Evolutionary conservation across 495 filamentous ascomycete species (phyloP), one percentile per base, ranked within the genome.

Genomic region (Staphylotrichum tortipilum): DNA sequence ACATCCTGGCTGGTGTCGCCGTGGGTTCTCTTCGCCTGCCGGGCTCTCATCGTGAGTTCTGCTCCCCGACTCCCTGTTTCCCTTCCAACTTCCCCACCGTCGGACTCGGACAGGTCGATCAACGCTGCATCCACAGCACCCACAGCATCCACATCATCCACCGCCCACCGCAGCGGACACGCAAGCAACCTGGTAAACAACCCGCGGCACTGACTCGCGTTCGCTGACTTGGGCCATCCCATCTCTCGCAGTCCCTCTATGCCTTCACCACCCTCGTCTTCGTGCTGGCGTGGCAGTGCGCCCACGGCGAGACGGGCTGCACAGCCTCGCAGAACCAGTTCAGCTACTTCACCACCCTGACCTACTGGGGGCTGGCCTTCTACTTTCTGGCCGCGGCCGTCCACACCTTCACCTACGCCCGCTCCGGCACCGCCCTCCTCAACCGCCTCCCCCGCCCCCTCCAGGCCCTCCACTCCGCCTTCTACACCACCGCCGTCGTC

Each of bases 1-100:
- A 89, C 86, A 12, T 89, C 86, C 4, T 89, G 85, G 83, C 61
- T 88, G 10, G 63, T 94, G 7, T 58, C 82, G n/a, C 84, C 88
- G 0, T 65, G 72, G 44, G 43, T 74, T 3, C 73, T 89, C 22
- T 82, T 78, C 42, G 49, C 52, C 31, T 54, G 80, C 22, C 82
- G 88, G 33, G 75, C 74, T 14, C 51, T 81, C 0, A 68, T 89
- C 53, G 73, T 77, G 57, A 48, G 72, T 69, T 29, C 33, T 12
- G 17, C 22, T 43, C 23, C 23, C 2, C 29, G 8, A 14, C 12
- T 23, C 18, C 33, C 19, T 23, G 24, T 9, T n/a, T n/a, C n/a
- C n/a, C n/a, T n/a, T n/a, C n/a, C n/a, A n/a, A n/a, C n/a, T n/a
- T n/a, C n/a, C n/a, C n/a, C n/a, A n/a, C n/a, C n/a, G n/a, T n/a